Evolutionary conservation across 495 filamentous ascomycete species (phyloP), one percentile per base, ranked within the genome.

Genomic region (Penicillium verhagenii): DNA sequence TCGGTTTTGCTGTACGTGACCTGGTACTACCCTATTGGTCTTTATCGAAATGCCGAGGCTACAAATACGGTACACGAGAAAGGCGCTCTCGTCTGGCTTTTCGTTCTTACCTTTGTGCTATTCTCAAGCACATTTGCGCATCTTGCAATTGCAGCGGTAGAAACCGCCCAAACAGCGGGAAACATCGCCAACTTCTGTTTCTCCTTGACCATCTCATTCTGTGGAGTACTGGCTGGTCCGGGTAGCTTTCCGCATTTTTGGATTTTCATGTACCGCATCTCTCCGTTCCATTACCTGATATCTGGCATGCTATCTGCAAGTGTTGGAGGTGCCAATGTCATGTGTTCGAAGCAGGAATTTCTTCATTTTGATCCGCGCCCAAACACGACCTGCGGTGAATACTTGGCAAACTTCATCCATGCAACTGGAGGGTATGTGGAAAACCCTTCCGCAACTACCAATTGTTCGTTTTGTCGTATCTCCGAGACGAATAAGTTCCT

Each of bases 21-120:
- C 54, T 92, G 86, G 86, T 92, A 92, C 64, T 93, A 91, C 66
- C 89, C 90, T 7, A 79, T 91, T 42, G 89, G 89, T 6, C 74
- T 92, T 0, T 73, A 64, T 38, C 45, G 53, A 1, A 70, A 78
- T 63, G 71, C 71, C 10, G 54, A 61, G 35, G 51, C 68, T 18
- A 72, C 79, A n/a, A 59, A 70, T 44, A 33, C 55, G 19, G 65
- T 69, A 0, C 64, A 71, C 6, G 64, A 71, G 8, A 72, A 79
- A 8, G 75, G 78, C 35, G 78, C 66, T 5, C 69, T 82, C 4
- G 75, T 82, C 43, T 75, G 80, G 42, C 67, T 84, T 1, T 66
- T 81, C 46, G 57, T 76, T 40, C 71, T 72, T 59, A 65, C 66
- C n/a, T 77, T 79, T 56, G 72, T 79, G 45, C 52, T 78, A 2